A percentile compares a stretch with the other conserved stretches of the same genome.
These are phyloP conservation scores for Saussurea involucrata DNA, from an alignment of 129 eudicot species.

Conservation along the genomic window DNA sequence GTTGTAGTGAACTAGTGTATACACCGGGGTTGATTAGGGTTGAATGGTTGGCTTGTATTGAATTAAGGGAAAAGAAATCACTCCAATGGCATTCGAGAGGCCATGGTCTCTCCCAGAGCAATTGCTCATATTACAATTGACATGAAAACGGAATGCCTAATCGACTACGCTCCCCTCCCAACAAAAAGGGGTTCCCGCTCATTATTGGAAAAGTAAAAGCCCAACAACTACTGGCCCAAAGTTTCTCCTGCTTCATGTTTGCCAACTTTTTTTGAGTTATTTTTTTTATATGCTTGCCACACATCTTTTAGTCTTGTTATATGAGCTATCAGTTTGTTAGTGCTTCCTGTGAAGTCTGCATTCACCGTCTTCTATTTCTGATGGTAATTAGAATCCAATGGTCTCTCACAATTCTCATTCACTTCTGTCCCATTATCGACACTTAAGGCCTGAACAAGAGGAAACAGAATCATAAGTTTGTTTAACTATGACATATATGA, in stretches of 20 bases:
- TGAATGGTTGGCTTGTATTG: no score
- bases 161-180: no score
- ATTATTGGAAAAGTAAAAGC: no score
- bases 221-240: no score
- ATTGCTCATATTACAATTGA: no score
- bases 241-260: background rate
- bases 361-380: background rate
- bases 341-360: background rate
- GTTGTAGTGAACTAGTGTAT: background rate
- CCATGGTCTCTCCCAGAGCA: no score
- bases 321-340: background rate
- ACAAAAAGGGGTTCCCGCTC: no score
- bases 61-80: no score
- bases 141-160: no score
- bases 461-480: background rate
- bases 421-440: background rate
- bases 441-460: background rate
- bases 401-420: background rate
- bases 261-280: background rate
- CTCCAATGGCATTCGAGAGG: no score
- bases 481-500: background rate
- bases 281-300: background rate
- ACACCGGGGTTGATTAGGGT: no score
- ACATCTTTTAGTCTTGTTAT: background rate
- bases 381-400: constrained; percentile 1